Conservation (phyloP, 1,284 basidiomycete species). For the Vanrija humicola region DNA sequence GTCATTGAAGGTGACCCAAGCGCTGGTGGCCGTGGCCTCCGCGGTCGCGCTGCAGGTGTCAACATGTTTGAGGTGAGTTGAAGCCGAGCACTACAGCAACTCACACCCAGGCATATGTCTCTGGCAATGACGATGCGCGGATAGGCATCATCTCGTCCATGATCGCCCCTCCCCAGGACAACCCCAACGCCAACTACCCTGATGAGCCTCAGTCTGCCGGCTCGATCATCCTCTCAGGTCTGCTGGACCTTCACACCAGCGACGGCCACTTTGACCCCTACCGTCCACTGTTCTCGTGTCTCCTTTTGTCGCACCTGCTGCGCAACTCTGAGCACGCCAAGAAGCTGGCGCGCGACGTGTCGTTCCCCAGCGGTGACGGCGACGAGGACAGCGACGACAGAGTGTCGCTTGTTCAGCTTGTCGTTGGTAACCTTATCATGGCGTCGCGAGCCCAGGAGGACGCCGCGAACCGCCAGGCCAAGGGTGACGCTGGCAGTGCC, state of each 20-base stretch:
- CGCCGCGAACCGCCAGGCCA: conserved; percentile 44
- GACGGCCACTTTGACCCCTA: conserved; percentile 52
- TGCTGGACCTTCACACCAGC: conserved; percentile 48
- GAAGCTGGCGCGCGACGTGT: conserved; percentile 53
- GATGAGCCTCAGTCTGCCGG: conserved; percentile 49
- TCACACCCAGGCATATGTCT: conserved; percentile 37
- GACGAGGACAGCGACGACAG: conserved; percentile 53
- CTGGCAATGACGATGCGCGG: conserved; percentile 47
- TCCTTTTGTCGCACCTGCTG: conserved; percentile 55
- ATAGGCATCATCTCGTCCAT: conserved; percentile 48
- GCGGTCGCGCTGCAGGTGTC: conserved; percentile 50
- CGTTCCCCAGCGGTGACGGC: conserved; percentile 37
- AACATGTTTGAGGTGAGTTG: conserved; percentile 50
- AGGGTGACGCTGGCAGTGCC: conserved; percentile 34
- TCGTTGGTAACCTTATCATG: conserved; percentile 63
- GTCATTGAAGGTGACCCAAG: conserved; percentile 44
- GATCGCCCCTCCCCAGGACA: conserved; percentile 26
- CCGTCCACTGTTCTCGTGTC: conserved; percentile 53
- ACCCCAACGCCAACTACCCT: conserved; percentile 24
- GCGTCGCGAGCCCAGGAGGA: conserved; percentile 55
- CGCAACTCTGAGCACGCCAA: conserved; percentile 56
- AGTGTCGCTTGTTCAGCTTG: conserved; percentile 54
- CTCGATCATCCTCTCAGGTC: conserved; percentile 52
- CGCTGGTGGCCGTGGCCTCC: conserved; percentile 39
- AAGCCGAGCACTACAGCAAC: conserved; percentile 1